Base-by-base conservation (phyloP, 306 rosid species). In the Urtica urens region DNA sequence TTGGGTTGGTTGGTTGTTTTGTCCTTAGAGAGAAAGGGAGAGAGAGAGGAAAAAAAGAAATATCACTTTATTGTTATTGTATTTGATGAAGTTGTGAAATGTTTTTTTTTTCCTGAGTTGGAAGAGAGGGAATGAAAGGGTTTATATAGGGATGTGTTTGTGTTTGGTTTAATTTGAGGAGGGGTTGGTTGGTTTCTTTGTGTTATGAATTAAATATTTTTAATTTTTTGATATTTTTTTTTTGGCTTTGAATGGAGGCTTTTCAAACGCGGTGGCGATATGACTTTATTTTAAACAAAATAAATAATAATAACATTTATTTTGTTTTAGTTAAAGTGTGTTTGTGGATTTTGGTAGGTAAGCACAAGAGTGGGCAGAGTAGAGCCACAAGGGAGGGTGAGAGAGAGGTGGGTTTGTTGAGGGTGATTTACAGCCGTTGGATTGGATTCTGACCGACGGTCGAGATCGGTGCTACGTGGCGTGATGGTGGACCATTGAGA, bases 281-380 rank as follows among this genome's bases (percentile, higher is more conserved):
- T 1, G 49, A 21, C 50, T 51, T 56, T 7, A 38, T 1, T 30
- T 19, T n/a, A n/a, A n/a, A n/a, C n/a, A n/a, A n/a, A n/a, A n/a
- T n/a, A n/a, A n/a, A n/a, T n/a, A n/a, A n/a, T n/a, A n/a, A n/a
- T n/a, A n/a, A n/a, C n/a, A n/a, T n/a, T n/a, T n/a, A n/a, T n/a
- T n/a, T n/a, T n/a, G n/a, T n/a, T n/a, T n/a, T 35, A 35, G n/a
- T 35, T 28, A 10, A 35, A 10, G 40, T n/a, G n/a, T n/a, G n/a
- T n/a, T n/a, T n/a, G n/a, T n/a, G 40, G 43, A 18, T 49, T 35
- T 46, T 53, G 82, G 82, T 74, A 59, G 87, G 93, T 82, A 58
- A 41, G 79, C 62, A 51, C 56, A 70, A 64, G 72, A 65, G 55
- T 61, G 58, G 73, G 79, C 6, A 62, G 60, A 22, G 62, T 7